phyloP scores from a whole-genome alignment of 352 stramenopile species.

The Globisporangium camurandrum region DNA sequence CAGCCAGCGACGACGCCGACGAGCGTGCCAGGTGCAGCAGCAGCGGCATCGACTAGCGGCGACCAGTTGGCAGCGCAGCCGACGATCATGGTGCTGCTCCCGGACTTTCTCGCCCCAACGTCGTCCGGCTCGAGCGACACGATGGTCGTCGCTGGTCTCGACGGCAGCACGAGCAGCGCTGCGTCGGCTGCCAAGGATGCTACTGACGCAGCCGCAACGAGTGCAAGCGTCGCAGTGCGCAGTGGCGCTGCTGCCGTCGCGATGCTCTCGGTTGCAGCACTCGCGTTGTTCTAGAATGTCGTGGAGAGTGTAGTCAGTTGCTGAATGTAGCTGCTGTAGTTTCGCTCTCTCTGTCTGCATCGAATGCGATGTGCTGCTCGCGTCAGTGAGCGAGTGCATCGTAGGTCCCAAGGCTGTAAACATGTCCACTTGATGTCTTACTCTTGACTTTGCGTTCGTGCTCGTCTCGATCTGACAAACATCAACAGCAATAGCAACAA shows the following conservation, averaged over 20 bases:
- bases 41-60: slow-evolving; percentile 11
- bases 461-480: too few relatives aligned
- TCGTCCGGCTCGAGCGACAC: slow-evolving; percentile 33
- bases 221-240: not conserved
- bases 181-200: slow-evolving; percentile 8
- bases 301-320: too few relatives aligned
- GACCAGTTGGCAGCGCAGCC: slow-evolving; percentile 16
- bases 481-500: too few relatives aligned
- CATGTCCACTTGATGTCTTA: not conserved
- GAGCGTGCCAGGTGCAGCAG: slow-evolving; percentile 8
- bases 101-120: slow-evolving; percentile 30
- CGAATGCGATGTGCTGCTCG: not conserved
- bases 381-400: not conserved
- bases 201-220: slow-evolving; percentile 7
- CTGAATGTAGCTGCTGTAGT: too few relatives aligned
- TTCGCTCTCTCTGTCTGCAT: not conserved
- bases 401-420: too few relatives aligned
- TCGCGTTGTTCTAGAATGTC: slow-evolving; percentile 1
- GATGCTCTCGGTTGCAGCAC: not conserved
- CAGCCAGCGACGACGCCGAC: not conserved
- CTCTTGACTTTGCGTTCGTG: not conserved
- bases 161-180: slow-evolving; percentile 14
- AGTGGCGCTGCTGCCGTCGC: not conserved
- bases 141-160: slow-evolving; percentile 28
- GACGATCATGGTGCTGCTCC: slow-evolving; percentile 55